A percentile compares a stretch with the other conserved stretches of the same genome.
phyloP scores from a whole-genome alignment of 768 basidiomycete species.

The Hypsizygus marmoreus region DNA sequence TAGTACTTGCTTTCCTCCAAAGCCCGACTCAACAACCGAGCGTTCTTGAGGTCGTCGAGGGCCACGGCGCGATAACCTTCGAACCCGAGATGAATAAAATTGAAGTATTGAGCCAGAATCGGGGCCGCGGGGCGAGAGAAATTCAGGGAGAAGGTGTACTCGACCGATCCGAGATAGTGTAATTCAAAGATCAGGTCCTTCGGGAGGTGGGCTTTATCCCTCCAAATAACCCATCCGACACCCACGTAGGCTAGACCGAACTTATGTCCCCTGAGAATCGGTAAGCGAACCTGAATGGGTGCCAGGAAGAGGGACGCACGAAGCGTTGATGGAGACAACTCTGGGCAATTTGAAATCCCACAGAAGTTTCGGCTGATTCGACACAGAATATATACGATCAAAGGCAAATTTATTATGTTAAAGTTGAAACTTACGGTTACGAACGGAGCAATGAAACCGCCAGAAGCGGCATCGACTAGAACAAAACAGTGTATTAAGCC shows the following conservation, averaged over 20 bases:
- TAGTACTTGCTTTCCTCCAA: slow-evolving; percentile 58
- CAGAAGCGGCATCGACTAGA: slow-evolving; percentile 63
- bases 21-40: slow-evolving; percentile 62
- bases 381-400: slow-evolving; percentile 28
- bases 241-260: slow-evolving; percentile 59
- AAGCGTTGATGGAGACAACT: slow-evolving; percentile 63
- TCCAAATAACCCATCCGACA: slow-evolving; percentile 73
- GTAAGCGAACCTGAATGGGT: slow-evolving; percentile 50
- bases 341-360: slow-evolving; percentile 70
- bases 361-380: slow-evolving; percentile 48
- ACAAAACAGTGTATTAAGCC: slow-evolving; percentile 44
- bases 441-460: slow-evolving; percentile 70
- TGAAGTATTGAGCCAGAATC: slow-evolving; percentile 66
- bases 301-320: slow-evolving; percentile 30
- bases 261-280: slow-evolving; percentile 59
- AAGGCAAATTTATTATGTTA: slow-evolving; percentile 21
- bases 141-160: slow-evolving; percentile 77
- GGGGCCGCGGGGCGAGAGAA: slow-evolving; percentile 66
- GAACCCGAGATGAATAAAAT: slow-evolving; percentile 61
- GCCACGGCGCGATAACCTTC: slow-evolving; percentile 54
- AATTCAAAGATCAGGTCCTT: slow-evolving; percentile 76
- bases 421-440: slow-evolving; percentile 32
- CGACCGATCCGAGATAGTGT: slow-evolving; percentile 55
- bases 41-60: slow-evolving; percentile 58
- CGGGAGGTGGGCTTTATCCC: slow-evolving; percentile 62